phyloP scores from a whole-genome alignment of 2,329 filamentous ascomycete species.

The Scedosporium dehoogii region DNA sequence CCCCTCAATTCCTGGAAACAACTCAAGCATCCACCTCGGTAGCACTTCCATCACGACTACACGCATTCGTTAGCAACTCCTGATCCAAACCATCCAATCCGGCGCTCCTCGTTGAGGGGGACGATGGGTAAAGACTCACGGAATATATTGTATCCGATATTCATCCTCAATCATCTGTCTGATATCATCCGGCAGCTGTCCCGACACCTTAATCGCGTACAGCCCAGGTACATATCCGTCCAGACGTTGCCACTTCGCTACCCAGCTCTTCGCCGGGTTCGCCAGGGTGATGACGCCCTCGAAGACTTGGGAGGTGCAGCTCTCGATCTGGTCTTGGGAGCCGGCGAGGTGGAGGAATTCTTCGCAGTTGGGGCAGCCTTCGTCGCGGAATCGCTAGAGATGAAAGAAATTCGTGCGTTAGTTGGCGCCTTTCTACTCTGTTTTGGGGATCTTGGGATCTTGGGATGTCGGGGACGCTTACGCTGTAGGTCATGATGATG shows the following conservation, averaged over 20 bases:
- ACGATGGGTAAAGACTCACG: slow-evolving; percentile 47
- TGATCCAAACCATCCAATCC: background rate
- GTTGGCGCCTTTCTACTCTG: background rate
- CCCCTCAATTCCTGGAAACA: slow-evolving; percentile 1
- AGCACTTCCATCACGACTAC: slow-evolving; percentile 46
- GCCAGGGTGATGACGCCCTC: slow-evolving; percentile 82
- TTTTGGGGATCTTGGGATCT: background rate
- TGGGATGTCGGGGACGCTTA: slow-evolving; percentile 31
- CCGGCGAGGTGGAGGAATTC: slow-evolving; percentile 75
- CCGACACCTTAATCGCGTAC: slow-evolving; percentile 92
- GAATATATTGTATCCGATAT: slow-evolving; percentile 54
- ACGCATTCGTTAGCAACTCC: background rate
- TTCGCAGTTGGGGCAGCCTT: slow-evolving; percentile 96
- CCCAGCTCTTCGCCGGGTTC: slow-evolving; percentile 80
- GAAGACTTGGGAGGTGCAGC: slow-evolving; percentile 93
- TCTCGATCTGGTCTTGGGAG: slow-evolving; percentile 71
- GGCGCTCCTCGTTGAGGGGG: background rate
- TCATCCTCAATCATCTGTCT: slow-evolving; percentile 51
- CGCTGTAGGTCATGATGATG: slow-evolving; percentile 73
- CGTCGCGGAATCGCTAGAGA: slow-evolving; percentile 65
- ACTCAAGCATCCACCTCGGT: slow-evolving; percentile 35
- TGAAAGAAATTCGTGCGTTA: slow-evolving; percentile 4
- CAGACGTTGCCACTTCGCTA: slow-evolving; percentile 91
- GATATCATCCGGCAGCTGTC: slow-evolving; percentile 61
- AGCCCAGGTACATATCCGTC: slow-evolving; percentile 81